Evolutionary conservation across 148 eudicot genomes (phyloP), one percentile per base, ranked within the genome.

Genomic region (Diospyros kaki): DNA sequence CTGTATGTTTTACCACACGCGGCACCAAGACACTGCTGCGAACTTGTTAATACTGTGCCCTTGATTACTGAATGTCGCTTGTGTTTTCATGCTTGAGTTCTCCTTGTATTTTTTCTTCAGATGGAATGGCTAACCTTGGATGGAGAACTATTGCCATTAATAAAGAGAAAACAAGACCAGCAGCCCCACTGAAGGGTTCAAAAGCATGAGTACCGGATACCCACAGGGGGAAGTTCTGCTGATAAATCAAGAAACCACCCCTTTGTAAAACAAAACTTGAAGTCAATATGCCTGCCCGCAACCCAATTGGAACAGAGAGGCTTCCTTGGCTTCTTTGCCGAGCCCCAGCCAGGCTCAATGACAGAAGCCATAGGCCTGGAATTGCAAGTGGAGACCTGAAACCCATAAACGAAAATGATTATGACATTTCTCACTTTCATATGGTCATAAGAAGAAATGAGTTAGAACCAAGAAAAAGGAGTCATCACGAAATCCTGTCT

Each of bases 301-400:
- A 61, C 58, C 98, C 98, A 48, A 90, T 86, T 58, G 98, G 93
- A 63, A 85, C 64, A 73, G 82, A 89, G 63, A 95, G 93, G 82
- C 96, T 85, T 44, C 98, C 98, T 78, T 87, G 85, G 75, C 75
- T 84, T 84, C 86, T 86, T 60, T 89, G 74, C 59, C 89, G 87
- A 71, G 83, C 92, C 75, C 98, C 97, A 6, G 97, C 81, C 17
- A 95, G 80, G 65, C 84, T 72, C 59, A 90, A 72, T 48, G 98
- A 92, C 69, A 90, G 69, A 53, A 90, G 76, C 96, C 91, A 92
- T 54, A 95, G 81, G 48, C 98, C 96, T 2, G 98, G 98, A 63
- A 95, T 81, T 55, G 95, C 90, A 79, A 68, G 71, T 68, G 81
- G 74, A 39, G 96, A 95, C 87, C 98, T 94, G 82, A 55, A 75